phyloP scores from a whole-genome alignment of 169 alveolate genomes.

The Cryptosporidium muris region DNA sequence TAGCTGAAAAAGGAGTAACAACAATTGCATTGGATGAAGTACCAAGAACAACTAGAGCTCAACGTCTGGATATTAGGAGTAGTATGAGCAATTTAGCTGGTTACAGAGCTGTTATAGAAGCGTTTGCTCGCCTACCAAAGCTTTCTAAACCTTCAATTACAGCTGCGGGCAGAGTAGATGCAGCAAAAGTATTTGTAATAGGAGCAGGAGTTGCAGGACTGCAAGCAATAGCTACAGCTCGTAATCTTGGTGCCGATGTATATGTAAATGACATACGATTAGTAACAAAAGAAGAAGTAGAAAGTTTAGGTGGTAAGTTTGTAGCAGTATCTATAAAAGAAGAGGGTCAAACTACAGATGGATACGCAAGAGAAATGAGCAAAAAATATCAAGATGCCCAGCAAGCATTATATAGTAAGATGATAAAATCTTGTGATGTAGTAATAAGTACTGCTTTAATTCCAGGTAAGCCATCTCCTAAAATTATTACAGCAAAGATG shows the following conservation, averaged over 20 bases:
- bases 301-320: slow-evolving; percentile 83
- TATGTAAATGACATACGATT: slow-evolving; percentile 86
- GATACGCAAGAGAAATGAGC: slow-evolving; percentile 85
- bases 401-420: slow-evolving; percentile 80
- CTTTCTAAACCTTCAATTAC: slow-evolving; percentile 88
- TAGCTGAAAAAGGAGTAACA: slow-evolving; percentile 79
- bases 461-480: slow-evolving; percentile 92
- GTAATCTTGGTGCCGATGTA: slow-evolving; percentile 88
- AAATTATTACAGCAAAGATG: slow-evolving; percentile 83
- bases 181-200: slow-evolving; percentile 91
- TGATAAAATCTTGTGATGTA: slow-evolving; percentile 86
- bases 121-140: slow-evolving; percentile 88
- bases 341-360: slow-evolving; percentile 82
- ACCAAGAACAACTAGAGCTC: slow-evolving; percentile 92
- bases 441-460: slow-evolving; percentile 90
- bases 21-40: slow-evolving; percentile 89
- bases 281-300: slow-evolving; percentile 86
- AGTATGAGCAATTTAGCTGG: slow-evolving; percentile 92
- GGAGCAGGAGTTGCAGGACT: slow-evolving; percentile 98
- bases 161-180: slow-evolving; percentile 92
- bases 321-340: slow-evolving; percentile 79
- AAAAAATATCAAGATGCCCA: slow-evolving; percentile 80
- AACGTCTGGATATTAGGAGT: slow-evolving; percentile 88
- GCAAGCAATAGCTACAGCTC: slow-evolving; percentile 93
- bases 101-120: slow-evolving; percentile 93